Base-by-base conservation (phyloP, 2,329 filamentous ascomycete genomes). In the Fusarium newnesense region DNA sequence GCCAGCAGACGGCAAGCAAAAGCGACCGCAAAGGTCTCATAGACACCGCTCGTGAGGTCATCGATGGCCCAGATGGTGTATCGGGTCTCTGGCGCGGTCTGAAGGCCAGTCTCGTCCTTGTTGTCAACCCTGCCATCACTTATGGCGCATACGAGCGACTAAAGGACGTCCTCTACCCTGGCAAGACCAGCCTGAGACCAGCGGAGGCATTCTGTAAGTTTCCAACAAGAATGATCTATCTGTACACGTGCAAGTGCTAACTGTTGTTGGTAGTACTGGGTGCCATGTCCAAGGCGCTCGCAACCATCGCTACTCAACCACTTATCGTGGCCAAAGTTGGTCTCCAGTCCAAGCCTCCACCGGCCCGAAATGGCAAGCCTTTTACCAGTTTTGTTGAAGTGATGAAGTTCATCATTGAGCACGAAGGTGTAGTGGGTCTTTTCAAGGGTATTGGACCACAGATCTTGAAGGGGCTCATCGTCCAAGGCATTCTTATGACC, bases 401-500 rank as follows among this genome's bases (percentile, higher is more conserved):
- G 36, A 97, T 99, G 94, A 87, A 87, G 70, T 98, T 97, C 81
- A 98, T 99, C 76, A 84, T 98, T 62, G 87, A 97, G 78, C 91
- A 97, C 70, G 96, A 99, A 80, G 96, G 96, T 7, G 81, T 89
- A 2, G 78, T 92, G 18, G 93, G 93, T n/a, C 87, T 99, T 4
- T 99, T 98, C 87, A 99, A 99, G 85, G 96, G 96, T 46, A 97
- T 99, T 75, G 95, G 91, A 0, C 96, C 96, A 7, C 96, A 99
- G 82, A 93, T 99, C 58, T 83, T 95, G 67, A 99, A 99, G 84
- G 96, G 96, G 3, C 84, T 99, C 59, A 81, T 99, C 54, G 96
- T 99, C 5, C 96, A 99, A 80, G 96, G 96, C 56, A 90, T 99
- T 63, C 86, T 99, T 43, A 99, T 99, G 96, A 99, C 98, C 95